A percentile compares a stretch with the other conserved stretches of the same genome.
phyloP scores from a whole-genome alignment of 176 grass and related monocot species.

The Phyllostachys edulis region DNA sequence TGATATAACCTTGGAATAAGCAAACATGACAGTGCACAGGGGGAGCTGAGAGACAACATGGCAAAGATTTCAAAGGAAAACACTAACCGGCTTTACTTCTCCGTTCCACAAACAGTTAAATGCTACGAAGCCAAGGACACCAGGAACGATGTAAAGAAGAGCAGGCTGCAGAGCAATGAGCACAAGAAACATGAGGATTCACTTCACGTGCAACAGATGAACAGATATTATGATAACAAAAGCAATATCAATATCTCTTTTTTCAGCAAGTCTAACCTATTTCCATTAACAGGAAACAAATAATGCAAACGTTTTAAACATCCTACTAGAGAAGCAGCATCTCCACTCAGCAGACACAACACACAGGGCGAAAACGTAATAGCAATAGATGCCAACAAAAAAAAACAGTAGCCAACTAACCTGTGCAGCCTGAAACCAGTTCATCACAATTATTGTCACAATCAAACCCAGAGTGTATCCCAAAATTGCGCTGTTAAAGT shows the following conservation, averaged over 20 bases:
- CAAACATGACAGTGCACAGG: background rate
- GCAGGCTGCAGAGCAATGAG: constrained; percentile 57
- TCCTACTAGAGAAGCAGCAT: no score
- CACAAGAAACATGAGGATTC: background rate
- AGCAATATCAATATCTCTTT: background rate
- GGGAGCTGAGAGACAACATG: no score
- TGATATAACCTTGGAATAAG: background rate
- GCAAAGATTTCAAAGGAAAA: no score
- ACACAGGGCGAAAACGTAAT: no score
- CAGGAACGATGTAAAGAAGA: constrained; percentile 80
- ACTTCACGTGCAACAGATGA: background rate
- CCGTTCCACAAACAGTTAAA: constrained; percentile 78
- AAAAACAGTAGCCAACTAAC: constrained; percentile 34
- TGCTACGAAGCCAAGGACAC: constrained; percentile 77
- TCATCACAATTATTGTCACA: constrained; percentile 90
- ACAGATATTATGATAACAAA: background rate
- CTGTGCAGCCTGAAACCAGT: constrained; percentile 98
- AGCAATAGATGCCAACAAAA: background rate
- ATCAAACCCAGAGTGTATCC: constrained; percentile 74
- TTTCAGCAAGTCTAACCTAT: no score
- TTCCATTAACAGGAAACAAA: no score
- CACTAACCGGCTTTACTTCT: constrained; percentile 78
- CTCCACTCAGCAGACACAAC: no score
- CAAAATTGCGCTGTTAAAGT: constrained; percentile 83
- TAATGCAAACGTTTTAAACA: no score